phyloP scores from a whole-genome alignment of 257 asterid genomes.

The Solanum bukasovii region DNA sequence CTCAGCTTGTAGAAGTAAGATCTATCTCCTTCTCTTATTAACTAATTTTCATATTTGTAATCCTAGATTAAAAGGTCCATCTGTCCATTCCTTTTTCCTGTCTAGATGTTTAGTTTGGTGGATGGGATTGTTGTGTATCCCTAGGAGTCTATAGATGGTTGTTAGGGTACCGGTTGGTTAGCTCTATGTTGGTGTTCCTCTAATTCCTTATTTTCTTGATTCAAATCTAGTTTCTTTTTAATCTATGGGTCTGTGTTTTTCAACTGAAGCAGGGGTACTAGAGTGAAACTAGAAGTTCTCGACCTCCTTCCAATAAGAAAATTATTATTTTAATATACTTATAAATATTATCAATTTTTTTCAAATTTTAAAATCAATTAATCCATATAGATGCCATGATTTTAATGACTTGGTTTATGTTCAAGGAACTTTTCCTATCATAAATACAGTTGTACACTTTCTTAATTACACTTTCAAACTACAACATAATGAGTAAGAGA shows the following conservation, averaged over 20 bases:
- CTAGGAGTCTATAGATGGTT: background rate
- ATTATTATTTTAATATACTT: background rate
- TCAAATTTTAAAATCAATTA: background rate
- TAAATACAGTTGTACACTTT: background rate
- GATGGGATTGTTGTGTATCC: background rate
- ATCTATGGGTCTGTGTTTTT: no score
- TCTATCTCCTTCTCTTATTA: background rate
- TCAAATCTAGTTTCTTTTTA: no score
- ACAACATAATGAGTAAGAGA: background rate
- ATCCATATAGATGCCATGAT: background rate
- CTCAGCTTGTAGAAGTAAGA: background rate
- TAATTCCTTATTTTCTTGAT: background rate
- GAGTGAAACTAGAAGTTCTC: background rate
- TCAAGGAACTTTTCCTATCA: background rate
- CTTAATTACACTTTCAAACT: background rate
- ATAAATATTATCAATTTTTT: background rate
- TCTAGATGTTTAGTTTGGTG: no score
- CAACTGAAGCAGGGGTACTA: background rate
- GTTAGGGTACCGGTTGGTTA: background rate
- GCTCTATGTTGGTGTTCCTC: background rate
- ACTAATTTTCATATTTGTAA: background rate
- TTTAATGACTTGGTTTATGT: background rate
- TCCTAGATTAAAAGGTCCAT: background rate
- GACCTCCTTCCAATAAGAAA: background rate
- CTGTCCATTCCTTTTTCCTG: background rate